A percentile compares a stretch with the other conserved stretches of the same genome.
These are phyloP conservation scores for Cytospora schulzeri DNA, from an alignment of 2,329 filamentous ascomycete species.

Conservation along the genomic window DNA sequence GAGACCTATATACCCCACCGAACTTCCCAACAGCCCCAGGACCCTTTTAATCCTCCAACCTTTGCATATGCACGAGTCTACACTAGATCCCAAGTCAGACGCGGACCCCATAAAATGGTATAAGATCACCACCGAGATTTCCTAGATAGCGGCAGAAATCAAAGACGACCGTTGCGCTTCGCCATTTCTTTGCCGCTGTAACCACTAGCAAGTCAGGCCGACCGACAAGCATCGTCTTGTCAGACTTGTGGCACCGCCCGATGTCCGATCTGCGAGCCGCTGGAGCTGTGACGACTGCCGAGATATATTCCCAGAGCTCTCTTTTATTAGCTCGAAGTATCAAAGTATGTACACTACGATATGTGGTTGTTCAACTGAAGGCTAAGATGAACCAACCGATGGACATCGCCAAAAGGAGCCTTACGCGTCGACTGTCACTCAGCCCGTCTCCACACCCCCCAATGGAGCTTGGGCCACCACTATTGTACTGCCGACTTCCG, in stretches of 20 bases:
- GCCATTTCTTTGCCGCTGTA: slow-evolving; percentile 11
- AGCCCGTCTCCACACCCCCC: too few relatives aligned
- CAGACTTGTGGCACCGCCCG: neutral
- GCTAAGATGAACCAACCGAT: too few relatives aligned
- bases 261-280: neutral
- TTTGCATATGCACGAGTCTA: neutral
- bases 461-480: neutral
- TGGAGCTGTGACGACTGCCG: neutral
- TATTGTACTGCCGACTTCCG: neutral
- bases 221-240: neutral
- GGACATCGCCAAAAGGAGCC: too few relatives aligned
- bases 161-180: slow-evolving; percentile 11
- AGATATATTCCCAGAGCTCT: neutral
- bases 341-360: too few relatives aligned
- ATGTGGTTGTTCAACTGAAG: too few relatives aligned
- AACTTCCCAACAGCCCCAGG: neutral
- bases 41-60: neutral
- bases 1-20: neutral
- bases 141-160: slow-evolving; percentile 11
- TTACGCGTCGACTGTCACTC: too few relatives aligned
- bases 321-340: too few relatives aligned
- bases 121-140: neutral
- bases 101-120: neutral
- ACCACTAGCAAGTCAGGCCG: neutral
- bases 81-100: neutral